A percentile compares a stretch with the other conserved stretches of the same genome.
Evolutionary conservation across 2,329 filamentous ascomycete genomes (phyloP).

Genomic region (Fusarium nurragi): DNA sequence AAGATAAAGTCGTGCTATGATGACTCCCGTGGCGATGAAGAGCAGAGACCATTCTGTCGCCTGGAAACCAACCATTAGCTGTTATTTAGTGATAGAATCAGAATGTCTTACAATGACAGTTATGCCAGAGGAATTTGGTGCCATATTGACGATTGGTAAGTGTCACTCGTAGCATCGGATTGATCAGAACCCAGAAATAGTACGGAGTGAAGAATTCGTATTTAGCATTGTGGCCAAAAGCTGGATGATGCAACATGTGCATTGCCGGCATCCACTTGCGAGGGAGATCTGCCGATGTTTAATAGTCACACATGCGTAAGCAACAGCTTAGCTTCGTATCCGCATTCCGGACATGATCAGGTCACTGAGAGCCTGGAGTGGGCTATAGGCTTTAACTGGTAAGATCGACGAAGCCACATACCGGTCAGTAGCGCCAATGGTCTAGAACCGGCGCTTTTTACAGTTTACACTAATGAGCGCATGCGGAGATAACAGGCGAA

Average conservation of each 20-base stretch:
- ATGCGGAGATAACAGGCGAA: not conserved
- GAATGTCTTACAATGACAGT: not conserved
- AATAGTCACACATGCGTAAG: not conserved
- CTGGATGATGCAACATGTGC: not conserved
- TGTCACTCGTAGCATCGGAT: not conserved
- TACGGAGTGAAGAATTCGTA: not conserved
- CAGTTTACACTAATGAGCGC: not conserved
- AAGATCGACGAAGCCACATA: not conserved
- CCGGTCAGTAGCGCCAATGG: not conserved
- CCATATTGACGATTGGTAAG: not conserved
- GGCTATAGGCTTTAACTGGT: too few relatives aligned
- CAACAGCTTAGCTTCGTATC: not conserved
- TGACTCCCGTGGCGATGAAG: not conserved
- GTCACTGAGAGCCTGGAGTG: not conserved
- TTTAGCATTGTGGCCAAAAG: not conserved
- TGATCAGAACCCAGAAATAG: not conserved
- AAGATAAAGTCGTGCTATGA: constrained; percentile 14
- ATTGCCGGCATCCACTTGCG: not conserved
- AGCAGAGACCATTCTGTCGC: constrained; percentile 13
- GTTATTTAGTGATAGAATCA: fast-evolving
- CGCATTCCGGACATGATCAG: not conserved
- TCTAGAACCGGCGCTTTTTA: not conserved
- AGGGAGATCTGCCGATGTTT: not conserved
- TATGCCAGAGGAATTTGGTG: not conserved
- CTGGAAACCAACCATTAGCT: not conserved